Evolutionary conservation across 1,284 basidiomycete species (phyloP), one percentile per base, ranked within the genome.

Genomic region (Puccinia novopanici): DNA sequence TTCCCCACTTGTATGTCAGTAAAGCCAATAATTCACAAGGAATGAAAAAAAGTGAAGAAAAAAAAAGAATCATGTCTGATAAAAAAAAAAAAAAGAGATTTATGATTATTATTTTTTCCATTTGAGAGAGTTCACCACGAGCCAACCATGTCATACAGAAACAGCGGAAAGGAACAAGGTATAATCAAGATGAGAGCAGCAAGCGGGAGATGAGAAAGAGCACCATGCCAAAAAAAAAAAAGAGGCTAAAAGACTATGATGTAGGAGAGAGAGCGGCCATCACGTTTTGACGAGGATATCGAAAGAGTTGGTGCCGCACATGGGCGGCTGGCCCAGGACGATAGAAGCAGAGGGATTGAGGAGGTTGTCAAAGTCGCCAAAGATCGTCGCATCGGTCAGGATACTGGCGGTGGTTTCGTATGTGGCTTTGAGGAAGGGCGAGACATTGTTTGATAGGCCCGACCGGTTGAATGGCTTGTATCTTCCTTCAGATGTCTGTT

Each of bases 381-480:
- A 91, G 77, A 99, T 87, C 0, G 95, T 94, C 19, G 96, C 95
- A 82, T 98, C 95, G 13, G 94, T 93, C 83, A 99, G 87, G 89
- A 99, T 98, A 0, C 91, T 89, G n/a, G 93, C 93, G 0, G 97
- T 99, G 13, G 95, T 98, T 87, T 99, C 97, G 87, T 93, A 99
- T 8, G 93, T 95, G 2, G 97, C 96, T 87, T 99, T 99, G 82
- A 98, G 90, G 68, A 99, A 89, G 3, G 96, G 94, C 37, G 95
- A 97, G 10, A 93, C 91, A 86, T 94, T 93, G 79, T 92, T 91
- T 27, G 93, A 91, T 81, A 99, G 92, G 82, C 97, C 97, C 81
- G 92, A 94, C 75, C 97, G 91, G 87, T 98, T 99, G 88, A 99
- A 99, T 1, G 97, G 95, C 86, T 93, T 93, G 88, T 96, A 99